phyloP scores from a whole-genome alignment of 345 rosid genomes.

The Erysimum cheiranthoides region DNA sequence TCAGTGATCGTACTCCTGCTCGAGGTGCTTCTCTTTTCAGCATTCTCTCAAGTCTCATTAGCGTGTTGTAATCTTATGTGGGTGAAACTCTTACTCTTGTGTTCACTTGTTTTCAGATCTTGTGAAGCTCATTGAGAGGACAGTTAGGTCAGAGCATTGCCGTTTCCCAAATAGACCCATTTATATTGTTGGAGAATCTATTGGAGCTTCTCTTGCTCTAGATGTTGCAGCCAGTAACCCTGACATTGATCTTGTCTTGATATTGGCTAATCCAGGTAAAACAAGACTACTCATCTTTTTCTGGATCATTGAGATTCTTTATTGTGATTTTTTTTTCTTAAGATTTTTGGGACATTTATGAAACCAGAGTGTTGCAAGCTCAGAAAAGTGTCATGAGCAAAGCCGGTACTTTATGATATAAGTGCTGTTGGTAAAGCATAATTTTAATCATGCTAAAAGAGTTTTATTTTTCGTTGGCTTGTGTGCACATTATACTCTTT shows the following conservation, averaged over 20 bases:
- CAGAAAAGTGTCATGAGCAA: background rate
- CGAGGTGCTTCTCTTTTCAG: conserved; percentile 47
- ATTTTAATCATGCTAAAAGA: background rate
- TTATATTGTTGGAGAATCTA: conserved; percentile 64
- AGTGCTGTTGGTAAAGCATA: background rate
- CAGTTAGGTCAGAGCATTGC: conserved; percentile 51
- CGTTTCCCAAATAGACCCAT: conserved; percentile 59
- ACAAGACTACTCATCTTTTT: background rate
- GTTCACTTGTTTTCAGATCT: conserved; percentile 46
- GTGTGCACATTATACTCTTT: background rate
- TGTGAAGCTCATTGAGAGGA: conserved; percentile 59
- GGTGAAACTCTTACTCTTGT: conserved; percentile 17
- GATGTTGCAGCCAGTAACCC: conserved; percentile 67
- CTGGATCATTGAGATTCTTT: background rate
- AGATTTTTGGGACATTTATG: background rate
- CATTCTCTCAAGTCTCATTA: background rate
- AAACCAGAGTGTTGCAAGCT: background rate
- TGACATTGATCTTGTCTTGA: conserved; percentile 56
- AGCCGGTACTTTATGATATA: background rate
- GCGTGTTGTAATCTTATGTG: background rate
- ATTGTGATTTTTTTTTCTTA: background rate
- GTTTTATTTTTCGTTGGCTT: background rate
- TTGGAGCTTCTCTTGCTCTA: conserved; percentile 56
- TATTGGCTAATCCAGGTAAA: conserved; percentile 72
- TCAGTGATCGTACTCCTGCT: conserved; percentile 62